Evolutionary conservation across 352 stramenopile species (phyloP).

Genomic region (Halophytophthora polymorphica): DNA sequence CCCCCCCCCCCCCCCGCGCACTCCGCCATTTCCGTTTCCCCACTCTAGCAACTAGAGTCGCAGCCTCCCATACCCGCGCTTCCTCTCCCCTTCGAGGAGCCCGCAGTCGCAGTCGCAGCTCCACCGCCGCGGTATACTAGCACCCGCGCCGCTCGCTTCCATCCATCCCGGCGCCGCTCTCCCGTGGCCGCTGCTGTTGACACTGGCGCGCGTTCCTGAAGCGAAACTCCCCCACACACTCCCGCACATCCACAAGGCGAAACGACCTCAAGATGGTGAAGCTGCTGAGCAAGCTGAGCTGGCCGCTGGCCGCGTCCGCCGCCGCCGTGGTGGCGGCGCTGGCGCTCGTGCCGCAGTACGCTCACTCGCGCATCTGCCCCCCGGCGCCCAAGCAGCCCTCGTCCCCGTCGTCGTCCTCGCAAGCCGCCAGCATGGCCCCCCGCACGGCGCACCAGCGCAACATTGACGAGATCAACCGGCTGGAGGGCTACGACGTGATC

Average conservation of each 20-base stretch:
- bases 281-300: constrained; percentile 23
- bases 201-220: constrained; percentile 7
- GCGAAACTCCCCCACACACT: constrained; percentile 9
- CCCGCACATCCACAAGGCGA: neutral
- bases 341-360: constrained; percentile 17
- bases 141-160: too few species aligned
- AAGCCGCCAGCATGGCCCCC: constrained; percentile 25
- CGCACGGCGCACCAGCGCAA: constrained; percentile 60
- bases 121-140: too few species aligned
- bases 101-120: too few species aligned
- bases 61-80: too few species aligned
- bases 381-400: constrained; percentile 15
- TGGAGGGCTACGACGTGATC: constrained; percentile 94
- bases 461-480: constrained; percentile 83
- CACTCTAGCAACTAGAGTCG: too few species aligned
- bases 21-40: neutral
- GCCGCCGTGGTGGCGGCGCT: constrained; percentile 15
- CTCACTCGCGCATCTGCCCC: constrained; percentile 30
- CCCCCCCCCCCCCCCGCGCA: too few species aligned
- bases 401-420: neutral
- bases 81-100: too few species aligned
- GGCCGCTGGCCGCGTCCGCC: constrained; percentile 31
- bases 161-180: too few species aligned
- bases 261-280: constrained; percentile 29
- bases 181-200: neutral